Base-by-base conservation (phyloP, 345 rosid genomes). In the Ricinus communis region DNA sequence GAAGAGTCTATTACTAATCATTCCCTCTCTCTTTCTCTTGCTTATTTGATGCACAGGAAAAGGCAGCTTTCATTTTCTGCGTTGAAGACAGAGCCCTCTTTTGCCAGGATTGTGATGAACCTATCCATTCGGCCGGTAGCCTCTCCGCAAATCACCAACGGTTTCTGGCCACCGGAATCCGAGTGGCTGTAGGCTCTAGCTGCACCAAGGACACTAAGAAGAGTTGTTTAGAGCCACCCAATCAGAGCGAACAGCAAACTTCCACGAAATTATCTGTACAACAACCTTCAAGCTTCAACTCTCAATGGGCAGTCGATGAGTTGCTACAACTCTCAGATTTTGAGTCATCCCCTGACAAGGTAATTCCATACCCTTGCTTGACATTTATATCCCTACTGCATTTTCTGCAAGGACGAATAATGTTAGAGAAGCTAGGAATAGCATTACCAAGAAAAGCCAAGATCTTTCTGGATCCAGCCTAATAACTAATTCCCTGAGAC, bases 81-180 rank as follows among this genome's bases (percentile, higher is more conserved):
- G 97, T 95, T 5, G 99, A 95, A 76, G 99, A 95, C 76, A 87
- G 97, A 76, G 99, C 99, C 25, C 87, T 95, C 47, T 83, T 95
- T 66, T 95, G 99, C 72, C 84, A 71, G 76, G 93, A 92, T 41
- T 95, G 99, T 8, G 97, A 95, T 71, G 91, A 87, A 58, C 82
- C 97, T 0, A 86, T 95, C 76, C 99, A 95, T 73, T 79, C 82
- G 0, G 83, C 88, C 13, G 89, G 91, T 64, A 85, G 88, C 70
- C 93, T 87, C 27, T 82, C 99, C 28, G 99, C 93, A 0, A 89
- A 90, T 73, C 99, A 95, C 81, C 97, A 85, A 85, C 75, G 97
- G 80, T 87, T 90, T 74, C 80, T 95, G 36, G 97, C 97, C 59
- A 92, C 99, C 6, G 99, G 99, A 56, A 92, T 95, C 65, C 81